phyloP scores from a whole-genome alignment of 805 yeast species.

The Saccharomycopsis fodiens region DNA sequence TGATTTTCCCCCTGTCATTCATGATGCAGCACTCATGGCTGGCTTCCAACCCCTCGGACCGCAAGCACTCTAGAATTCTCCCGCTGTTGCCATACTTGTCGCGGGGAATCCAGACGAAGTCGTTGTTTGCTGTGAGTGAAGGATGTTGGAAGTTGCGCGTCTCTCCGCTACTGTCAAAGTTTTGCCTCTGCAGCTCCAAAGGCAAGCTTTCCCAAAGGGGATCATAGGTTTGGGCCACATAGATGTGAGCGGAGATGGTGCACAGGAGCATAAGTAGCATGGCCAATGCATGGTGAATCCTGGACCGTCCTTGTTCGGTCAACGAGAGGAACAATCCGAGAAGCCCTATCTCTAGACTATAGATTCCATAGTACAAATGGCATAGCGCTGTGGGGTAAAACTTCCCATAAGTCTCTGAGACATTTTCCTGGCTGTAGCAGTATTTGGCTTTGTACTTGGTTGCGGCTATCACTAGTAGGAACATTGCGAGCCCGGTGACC shows the following conservation, averaged over 20 bases:
- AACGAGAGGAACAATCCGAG: slow-evolving; percentile 69
- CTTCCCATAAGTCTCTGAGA: slow-evolving; percentile 60
- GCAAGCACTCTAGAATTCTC: slow-evolving; percentile 22
- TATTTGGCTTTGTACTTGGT: slow-evolving; percentile 63
- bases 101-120: slow-evolving; percentile 36
- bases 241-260: slow-evolving; percentile 53
- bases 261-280: slow-evolving; percentile 43
- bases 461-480: slow-evolving; percentile 50
- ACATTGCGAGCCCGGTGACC: slow-evolving; percentile 49
- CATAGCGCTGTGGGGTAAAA: slow-evolving; percentile 68
- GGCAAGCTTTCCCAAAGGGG: slow-evolving; percentile 34
- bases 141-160: slow-evolving; percentile 22
- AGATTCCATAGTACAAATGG: slow-evolving; percentile 74
- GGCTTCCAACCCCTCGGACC: slow-evolving; percentile 22
- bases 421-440: slow-evolving; percentile 43
- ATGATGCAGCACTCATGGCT: slow-evolving; percentile 21
- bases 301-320: slow-evolving; percentile 39
- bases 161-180: slow-evolving; percentile 6
- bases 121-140: slow-evolving; percentile 15
- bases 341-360: slow-evolving; percentile 71
- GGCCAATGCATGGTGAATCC: slow-evolving; percentile 41
- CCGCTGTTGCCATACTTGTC: slow-evolving; percentile 32
- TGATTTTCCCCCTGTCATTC: slow-evolving; percentile 24
- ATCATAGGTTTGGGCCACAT: slow-evolving; percentile 38
- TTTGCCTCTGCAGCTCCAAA: slow-evolving; percentile 13